Evolutionary conservation across 176 grass and related monocot genomes (phyloP), one percentile per base, ranked within the genome.

Genomic region (Rhipidocladum racemiflorum): DNA sequence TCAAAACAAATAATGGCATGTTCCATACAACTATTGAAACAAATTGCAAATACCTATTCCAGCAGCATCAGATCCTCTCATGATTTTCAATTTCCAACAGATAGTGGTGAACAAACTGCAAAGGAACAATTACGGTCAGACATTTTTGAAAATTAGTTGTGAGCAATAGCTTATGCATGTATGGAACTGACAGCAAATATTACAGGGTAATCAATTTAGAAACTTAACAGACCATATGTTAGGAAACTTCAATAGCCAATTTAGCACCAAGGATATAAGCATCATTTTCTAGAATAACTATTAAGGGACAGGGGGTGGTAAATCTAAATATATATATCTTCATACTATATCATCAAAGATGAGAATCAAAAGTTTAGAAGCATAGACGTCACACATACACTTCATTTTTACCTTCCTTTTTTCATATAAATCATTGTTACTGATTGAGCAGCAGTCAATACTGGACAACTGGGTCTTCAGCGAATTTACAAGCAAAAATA

Each of bases 21-120:
- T 30, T 75, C 4, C 9, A 36, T 51, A 84, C 21, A 15, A 24
- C 5, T 29, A 65, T 39, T 16, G 25, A 42, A 59, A 44, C 2
- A 7, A 15, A 43, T 32, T 3, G 38, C 11, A 62, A 66, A 42
- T 89, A 92, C 90, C 87, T 72, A 84, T 87, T 72, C 90, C 90
- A 72, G 75, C 88, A 43, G 90, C 90, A 77, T 92, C 87, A 61
- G 87, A 89, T 25, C 90, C 87, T 84, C 85, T 89, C 90, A 92
- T 92, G 27, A 92, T 92, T 79, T 83, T 92, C 70, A 92, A 25
- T 59, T 86, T 92, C 40, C 76, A 65, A 27, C 90, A 92, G 68
- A 81, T 88, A 40, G 83, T 83, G 49, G 85, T 88, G 80, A 94
- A 91, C 56, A 90, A 88, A 71, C 83, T 81, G 85, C 65, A 81